These are phyloP conservation scores for Encephalitozoon intestinalis DNA, from an alignment of 371 early-diverging fungal species.

Conservation along the genomic window DNA sequence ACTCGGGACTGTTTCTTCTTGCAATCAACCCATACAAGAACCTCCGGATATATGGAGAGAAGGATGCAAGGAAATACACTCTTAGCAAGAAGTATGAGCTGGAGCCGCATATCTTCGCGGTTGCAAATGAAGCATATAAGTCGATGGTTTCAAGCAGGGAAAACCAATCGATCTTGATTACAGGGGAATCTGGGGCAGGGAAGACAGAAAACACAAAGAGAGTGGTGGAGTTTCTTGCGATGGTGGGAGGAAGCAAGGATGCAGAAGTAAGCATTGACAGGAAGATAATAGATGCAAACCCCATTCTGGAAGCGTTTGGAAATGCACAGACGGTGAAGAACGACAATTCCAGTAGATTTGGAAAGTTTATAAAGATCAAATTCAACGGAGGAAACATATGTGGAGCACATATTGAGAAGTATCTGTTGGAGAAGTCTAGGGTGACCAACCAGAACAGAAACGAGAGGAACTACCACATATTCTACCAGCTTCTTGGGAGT, in stretches of 20 bases:
- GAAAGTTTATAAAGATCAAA: constrained; percentile 95
- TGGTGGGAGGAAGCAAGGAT: constrained; percentile 66
- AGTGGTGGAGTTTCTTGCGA: constrained; percentile 91
- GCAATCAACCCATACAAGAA: constrained; percentile 93
- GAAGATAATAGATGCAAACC: constrained; percentile 88
- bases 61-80: constrained; percentile 45
- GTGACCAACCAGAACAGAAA: constrained; percentile 71
- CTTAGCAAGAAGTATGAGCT: constrained; percentile 72
- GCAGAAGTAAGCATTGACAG: constrained; percentile 66
- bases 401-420: constrained; percentile 91
- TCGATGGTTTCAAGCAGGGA: constrained; percentile 80
- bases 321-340: constrained; percentile 97
- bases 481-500: constrained; percentile 85
- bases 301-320: constrained; percentile 95
- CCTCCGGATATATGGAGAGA: constrained; percentile 75
- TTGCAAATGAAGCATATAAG: constrained; percentile 83
- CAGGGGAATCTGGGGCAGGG: constrained; percentile 98
- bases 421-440: constrained; percentile 90
- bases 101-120: constrained; percentile 87
- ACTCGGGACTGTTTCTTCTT: constrained; percentile 94
- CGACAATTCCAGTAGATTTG: constrained; percentile 96
- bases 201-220: constrained; percentile 99
- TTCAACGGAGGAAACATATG: constrained; percentile 76
- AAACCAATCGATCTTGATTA: constrained; percentile 94
- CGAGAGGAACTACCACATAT: constrained; percentile 95